Conservation (phyloP, 1,284 basidiomycete species). For the Ustilago bromivora region DNA sequence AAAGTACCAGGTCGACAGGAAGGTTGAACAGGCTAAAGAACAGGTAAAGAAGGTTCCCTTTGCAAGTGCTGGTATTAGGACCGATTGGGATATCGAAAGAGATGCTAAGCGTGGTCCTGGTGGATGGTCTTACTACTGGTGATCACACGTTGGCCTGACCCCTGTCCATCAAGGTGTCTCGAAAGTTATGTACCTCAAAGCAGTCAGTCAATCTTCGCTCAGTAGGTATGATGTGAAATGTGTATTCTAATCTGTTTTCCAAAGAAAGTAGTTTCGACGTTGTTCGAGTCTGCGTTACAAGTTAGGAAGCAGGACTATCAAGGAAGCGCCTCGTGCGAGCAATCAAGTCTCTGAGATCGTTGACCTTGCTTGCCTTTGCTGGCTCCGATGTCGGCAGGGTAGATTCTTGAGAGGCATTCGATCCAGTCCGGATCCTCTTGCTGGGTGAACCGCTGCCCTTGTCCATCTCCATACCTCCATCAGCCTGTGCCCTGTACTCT, state of each 20-base stretch:
- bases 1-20: constrained; percentile 46
- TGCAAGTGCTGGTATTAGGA: constrained; percentile 57
- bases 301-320: constrained; percentile 12
- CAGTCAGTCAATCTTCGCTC: background rate
- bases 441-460: background rate
- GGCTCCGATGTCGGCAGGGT: background rate
- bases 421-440: constrained; percentile 9
- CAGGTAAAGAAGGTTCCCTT: constrained; percentile 56
- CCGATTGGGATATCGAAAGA: constrained; percentile 49
- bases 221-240: too few species aligned
- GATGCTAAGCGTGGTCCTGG: constrained; percentile 45
- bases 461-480: background rate
- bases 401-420: background rate
- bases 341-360: constrained; percentile 26
- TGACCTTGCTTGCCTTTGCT: constrained; percentile 12
- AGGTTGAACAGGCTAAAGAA: constrained; percentile 44
- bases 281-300: background rate
- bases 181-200: background rate
- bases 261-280: background rate
- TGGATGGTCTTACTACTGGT: constrained; percentile 53
- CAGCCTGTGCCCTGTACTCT: constrained; percentile 6
- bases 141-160: background rate
- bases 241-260: background rate
- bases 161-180: background rate
- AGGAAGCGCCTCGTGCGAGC: constrained; percentile 36